phyloP scores from a whole-genome alignment of 2,329 filamentous ascomycete species.

The Pseudogymnoascus sp. region DNA sequence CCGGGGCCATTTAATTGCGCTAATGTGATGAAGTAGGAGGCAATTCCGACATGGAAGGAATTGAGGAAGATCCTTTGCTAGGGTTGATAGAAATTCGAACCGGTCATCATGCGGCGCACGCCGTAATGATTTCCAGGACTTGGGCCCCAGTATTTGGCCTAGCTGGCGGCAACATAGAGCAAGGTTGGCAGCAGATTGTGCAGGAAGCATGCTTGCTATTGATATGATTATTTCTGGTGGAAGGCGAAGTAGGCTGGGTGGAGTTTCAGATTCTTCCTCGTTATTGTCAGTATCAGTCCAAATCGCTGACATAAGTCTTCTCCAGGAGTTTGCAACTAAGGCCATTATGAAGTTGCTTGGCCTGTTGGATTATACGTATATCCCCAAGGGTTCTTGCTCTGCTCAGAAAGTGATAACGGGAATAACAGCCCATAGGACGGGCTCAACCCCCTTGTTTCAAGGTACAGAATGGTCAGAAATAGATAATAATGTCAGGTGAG shows the following conservation, averaged over 20 bases:
- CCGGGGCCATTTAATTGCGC: constrained; percentile 14
- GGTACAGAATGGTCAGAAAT: background rate
- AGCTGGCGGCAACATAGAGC: constrained; percentile 14
- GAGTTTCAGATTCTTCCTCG: background rate
- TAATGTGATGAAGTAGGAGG: constrained; percentile 14
- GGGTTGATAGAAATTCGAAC: constrained; percentile 13
- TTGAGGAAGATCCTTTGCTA: constrained; percentile 15
- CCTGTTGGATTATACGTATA: background rate
- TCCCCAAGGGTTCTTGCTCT: background rate
- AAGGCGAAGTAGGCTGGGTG: constrained; percentile 13
- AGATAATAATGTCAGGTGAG: background rate
- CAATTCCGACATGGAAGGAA: constrained; percentile 16
- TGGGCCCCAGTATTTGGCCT: constrained; percentile 13
- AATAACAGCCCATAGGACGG: background rate
- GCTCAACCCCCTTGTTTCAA: background rate
- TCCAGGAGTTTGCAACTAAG: constrained; percentile 9
- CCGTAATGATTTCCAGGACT: constrained; percentile 12
- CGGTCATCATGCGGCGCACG: constrained; percentile 1
- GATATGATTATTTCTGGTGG: constrained; percentile 16
- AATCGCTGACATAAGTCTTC: constrained; percentile 10
- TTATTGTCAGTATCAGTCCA: background rate
- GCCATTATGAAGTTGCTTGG: constrained; percentile 8
- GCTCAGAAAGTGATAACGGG: background rate
- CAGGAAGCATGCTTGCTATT: constrained; percentile 15
- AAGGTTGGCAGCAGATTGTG: constrained; percentile 14